Conservation (phyloP, 1,284 basidiomycete genomes). For the Neolentinus lepideus region DNA sequence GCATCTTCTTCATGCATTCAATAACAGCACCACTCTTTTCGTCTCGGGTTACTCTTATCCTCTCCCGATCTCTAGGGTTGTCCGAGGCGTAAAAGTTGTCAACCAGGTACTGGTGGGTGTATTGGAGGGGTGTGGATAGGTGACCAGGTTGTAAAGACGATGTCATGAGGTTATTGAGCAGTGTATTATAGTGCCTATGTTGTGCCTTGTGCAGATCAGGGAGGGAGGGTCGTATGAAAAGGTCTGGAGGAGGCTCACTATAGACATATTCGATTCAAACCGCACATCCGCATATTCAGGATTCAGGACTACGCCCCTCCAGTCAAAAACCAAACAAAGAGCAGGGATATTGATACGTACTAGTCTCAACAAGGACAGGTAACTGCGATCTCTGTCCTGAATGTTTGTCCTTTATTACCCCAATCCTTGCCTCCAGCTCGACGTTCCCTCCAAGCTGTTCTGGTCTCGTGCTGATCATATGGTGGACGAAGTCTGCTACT, state of each 20-base stretch:
- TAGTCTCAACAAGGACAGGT: slow-evolving; percentile 83
- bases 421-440: slow-evolving; percentile 94
- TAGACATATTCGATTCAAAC: slow-evolving; percentile 91
- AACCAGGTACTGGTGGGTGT: slow-evolving; percentile 72
- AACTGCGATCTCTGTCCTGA: slow-evolving; percentile 54
- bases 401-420: slow-evolving; percentile 61
- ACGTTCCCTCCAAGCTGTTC: slow-evolving; percentile 35
- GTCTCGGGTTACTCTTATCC: slow-evolving; percentile 82
- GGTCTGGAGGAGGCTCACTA: slow-evolving; percentile 41
- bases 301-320: slow-evolving; percentile 31
- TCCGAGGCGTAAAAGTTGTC: slow-evolving; percentile 76
- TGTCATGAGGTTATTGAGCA: slow-evolving; percentile 75
- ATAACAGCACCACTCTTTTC: slow-evolving; percentile 63
- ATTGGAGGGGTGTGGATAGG: slow-evolving; percentile 56
- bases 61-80: slow-evolving; percentile 41
- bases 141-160: slow-evolving; percentile 37
- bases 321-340: not conserved
- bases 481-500: slow-evolving; percentile 86
- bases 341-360: slow-evolving; percentile 41
- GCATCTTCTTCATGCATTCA: slow-evolving; percentile 70
- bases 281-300: slow-evolving; percentile 51
- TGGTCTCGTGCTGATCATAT: slow-evolving; percentile 51
- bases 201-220: slow-evolving; percentile 48
- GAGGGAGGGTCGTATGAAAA: slow-evolving; percentile 10
- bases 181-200: slow-evolving; percentile 79